phyloP scores from a whole-genome alignment of 345 rosid genomes.

The Ceriops zippeliana region DNA sequence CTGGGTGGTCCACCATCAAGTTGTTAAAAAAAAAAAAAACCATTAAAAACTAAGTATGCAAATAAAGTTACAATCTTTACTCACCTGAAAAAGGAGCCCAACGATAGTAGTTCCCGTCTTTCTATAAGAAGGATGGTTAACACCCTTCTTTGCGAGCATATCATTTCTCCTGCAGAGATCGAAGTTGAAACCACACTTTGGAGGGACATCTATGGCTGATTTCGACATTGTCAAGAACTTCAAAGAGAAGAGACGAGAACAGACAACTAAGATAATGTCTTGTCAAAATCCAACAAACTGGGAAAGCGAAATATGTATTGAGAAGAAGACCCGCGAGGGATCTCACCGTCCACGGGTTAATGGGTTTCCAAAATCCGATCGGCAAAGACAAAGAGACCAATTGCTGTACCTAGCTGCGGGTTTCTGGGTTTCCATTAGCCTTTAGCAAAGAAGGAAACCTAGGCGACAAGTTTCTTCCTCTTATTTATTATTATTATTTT shows the following conservation, averaged over 20 bases:
- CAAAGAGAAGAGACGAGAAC: no score
- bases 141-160: constrained; percentile 66
- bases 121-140: constrained; percentile 54
- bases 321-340: neutral
- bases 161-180: constrained; percentile 83
- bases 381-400: neutral
- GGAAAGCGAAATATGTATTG: neutral
- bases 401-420: neutral
- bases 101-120: constrained; percentile 98
- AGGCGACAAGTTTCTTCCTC: constrained; percentile 1
- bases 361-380: neutral
- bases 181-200: constrained; percentile 75
- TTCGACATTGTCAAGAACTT: constrained; percentile 43
- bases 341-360: neutral
- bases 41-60: neutral
- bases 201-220: constrained; percentile 42
- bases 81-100: constrained; percentile 74
- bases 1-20: neutral
- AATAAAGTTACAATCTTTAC: neutral
- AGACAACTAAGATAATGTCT: no score
- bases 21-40: neutral
- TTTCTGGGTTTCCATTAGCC: neutral
- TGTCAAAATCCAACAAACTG: no score
- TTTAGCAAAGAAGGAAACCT: neutral
- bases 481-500: neutral